These are phyloP conservation scores for Aspergillus ochraceoroseus DNA, from an alignment of 2,329 filamentous ascomycete species.

Conservation along the genomic window DNA sequence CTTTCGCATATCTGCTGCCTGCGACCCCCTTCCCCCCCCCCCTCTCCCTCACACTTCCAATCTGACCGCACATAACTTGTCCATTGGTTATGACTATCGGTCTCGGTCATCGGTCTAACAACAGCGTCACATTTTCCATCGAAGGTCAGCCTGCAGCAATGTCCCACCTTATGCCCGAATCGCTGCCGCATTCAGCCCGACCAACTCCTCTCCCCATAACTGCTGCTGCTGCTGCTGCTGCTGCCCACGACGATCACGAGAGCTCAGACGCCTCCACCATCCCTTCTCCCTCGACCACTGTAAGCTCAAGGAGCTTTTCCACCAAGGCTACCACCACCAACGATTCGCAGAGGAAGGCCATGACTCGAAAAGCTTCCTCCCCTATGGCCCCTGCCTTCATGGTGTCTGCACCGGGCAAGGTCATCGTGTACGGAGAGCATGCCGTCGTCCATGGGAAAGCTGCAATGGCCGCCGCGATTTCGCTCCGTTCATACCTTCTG, in stretches of 20 bases:
- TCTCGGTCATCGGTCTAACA: no score
- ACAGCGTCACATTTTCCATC: background rate
- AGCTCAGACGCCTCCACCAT: conserved; percentile 31
- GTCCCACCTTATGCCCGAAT: conserved; percentile 27
- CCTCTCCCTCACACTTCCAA: no score
- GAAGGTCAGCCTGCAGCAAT: conserved; percentile 12
- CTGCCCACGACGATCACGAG: conserved; percentile 24
- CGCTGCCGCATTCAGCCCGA: conserved; percentile 18
- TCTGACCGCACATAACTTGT: no score
- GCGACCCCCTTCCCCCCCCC: no score
- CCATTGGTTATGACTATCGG: no score
- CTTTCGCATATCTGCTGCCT: no score
- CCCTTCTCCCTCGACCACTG: conserved; percentile 28
- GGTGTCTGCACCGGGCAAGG: conserved; percentile 96
- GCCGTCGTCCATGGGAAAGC: conserved; percentile 97
- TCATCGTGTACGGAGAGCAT: conserved; percentile 97
- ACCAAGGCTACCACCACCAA: conserved; percentile 11
- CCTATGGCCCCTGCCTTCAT: conserved; percentile 83
- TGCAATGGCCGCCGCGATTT: conserved; percentile 91
- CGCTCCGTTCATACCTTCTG: conserved; percentile 90
- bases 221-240: no score
- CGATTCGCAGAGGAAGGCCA: conserved; percentile 14
- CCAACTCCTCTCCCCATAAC: conserved; percentile 17
- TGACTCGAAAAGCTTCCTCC: conserved; percentile 45
- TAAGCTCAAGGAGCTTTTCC: conserved; percentile 16